Conservation (phyloP, 2,329 filamentous ascomycete species). For the Chaetomiaceae sp. region DNA sequence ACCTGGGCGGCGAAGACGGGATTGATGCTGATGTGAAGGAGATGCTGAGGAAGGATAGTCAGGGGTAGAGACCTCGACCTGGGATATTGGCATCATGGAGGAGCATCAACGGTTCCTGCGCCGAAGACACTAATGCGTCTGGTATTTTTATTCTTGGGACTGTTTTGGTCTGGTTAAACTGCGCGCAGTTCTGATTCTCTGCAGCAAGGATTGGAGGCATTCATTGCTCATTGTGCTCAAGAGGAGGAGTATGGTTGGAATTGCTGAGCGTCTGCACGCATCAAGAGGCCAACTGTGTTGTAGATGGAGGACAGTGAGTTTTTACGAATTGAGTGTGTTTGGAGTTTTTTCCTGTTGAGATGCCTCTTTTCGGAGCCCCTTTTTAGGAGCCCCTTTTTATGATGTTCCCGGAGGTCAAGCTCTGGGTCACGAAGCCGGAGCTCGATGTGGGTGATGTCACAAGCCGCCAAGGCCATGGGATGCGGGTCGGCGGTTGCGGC, state of each 20-base stretch:
- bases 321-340: background rate
- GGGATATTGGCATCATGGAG: background rate
- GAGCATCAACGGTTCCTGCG: background rate
- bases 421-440: constrained; percentile 3
- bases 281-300: background rate
- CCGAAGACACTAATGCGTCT: background rate
- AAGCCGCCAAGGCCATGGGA: background rate
- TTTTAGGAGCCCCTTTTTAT: too few species aligned
- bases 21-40: constrained; percentile 55
- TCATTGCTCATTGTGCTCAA: background rate
- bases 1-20: constrained; percentile 50
- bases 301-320: background rate
- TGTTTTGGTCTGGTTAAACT: too few species aligned
- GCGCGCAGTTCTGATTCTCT: too few species aligned
- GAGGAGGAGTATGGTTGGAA: background rate
- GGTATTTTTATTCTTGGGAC: too few species aligned
- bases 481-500: constrained; percentile 17
- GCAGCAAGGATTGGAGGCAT: background rate
- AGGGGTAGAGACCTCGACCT: background rate
- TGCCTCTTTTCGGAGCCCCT: too few species aligned
- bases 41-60: constrained; percentile 46
- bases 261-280: too few species aligned
- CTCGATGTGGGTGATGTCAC: background rate
- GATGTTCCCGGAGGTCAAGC: too few species aligned
- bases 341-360: too few species aligned